Percentiles rank a stretch among this genome's conserved stretches.
These are phyloP conservation scores for Rhodamnia rubescens DNA, from an alignment of 345 rosid genomes.

Conservation along the genomic window DNA sequence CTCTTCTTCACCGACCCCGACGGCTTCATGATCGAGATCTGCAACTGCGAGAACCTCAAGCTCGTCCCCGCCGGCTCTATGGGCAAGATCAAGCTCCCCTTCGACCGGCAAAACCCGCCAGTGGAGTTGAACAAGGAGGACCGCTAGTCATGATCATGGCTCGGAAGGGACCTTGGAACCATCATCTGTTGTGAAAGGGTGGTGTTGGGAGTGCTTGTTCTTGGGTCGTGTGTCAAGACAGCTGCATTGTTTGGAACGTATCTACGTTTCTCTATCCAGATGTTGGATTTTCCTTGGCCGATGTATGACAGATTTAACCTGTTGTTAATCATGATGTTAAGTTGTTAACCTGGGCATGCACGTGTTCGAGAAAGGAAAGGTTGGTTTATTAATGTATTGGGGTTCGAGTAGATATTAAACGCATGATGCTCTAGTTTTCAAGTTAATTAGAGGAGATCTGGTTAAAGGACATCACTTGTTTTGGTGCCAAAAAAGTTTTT, in stretches of 20 bases:
- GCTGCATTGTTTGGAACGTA: neutral
- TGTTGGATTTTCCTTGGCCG: neutral
- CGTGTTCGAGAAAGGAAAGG: neutral
- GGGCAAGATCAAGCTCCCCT: slow-evolving; percentile 16
- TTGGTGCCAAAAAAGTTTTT: neutral
- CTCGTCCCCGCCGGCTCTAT: slow-evolving; percentile 37
- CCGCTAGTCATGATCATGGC: neutral
- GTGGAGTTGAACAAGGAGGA: neutral
- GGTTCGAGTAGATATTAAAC: neutral
- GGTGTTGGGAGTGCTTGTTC: neutral
- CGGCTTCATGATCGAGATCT: slow-evolving; percentile 74
- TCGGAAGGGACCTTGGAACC: neutral
- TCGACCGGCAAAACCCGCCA: slow-evolving; percentile 19
- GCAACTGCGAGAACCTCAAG: slow-evolving; percentile 70
- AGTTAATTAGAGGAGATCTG: neutral
- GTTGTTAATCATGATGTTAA: neutral
- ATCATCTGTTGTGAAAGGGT: neutral
- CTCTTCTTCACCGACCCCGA: slow-evolving; percentile 62
- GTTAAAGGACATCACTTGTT: neutral
- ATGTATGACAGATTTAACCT: neutral
- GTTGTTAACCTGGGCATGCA: neutral
- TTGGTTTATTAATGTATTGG: neutral
- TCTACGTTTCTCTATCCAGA: neutral
- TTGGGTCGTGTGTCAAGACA: neutral
- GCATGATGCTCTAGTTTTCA: neutral